Evolutionary conservation across 2,329 filamentous ascomycete species (phyloP).

Genomic region (Talaromyces sp.): DNA sequence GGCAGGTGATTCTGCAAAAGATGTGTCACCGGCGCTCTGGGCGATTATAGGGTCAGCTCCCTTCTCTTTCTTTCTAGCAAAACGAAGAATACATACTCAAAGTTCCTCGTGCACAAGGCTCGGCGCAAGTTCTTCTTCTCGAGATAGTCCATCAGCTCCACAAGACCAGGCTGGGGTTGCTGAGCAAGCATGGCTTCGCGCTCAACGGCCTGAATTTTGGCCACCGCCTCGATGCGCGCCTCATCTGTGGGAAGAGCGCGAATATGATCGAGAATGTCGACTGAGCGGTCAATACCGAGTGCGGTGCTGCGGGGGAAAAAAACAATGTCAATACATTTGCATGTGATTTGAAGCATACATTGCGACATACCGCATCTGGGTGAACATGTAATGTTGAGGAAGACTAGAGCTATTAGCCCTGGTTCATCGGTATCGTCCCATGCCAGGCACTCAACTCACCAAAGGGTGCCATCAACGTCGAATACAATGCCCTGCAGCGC

Average conservation of each 20-base stretch:
- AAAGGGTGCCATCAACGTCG: constrained; percentile 92
- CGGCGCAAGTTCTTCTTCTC: constrained; percentile 63
- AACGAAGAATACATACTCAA: constrained; percentile 52
- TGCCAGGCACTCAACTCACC: constrained; percentile 54
- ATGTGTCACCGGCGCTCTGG: constrained; percentile 38
- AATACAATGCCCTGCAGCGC: constrained; percentile 64
- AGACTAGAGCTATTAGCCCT: constrained; percentile 49
- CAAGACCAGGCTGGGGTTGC: constrained; percentile 74
- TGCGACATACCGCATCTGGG: constrained; percentile 63
- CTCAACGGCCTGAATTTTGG: constrained; percentile 74
- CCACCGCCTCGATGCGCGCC: constrained; percentile 61
- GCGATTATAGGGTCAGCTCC: background rate
- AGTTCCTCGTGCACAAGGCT: constrained; percentile 91
- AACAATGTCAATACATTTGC: background rate
- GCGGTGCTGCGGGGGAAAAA: constrained; percentile 36
- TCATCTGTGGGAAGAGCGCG: constrained; percentile 60
- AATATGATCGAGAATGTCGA: constrained; percentile 88
- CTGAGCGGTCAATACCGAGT: constrained; percentile 64
- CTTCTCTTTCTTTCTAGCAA: background rate
- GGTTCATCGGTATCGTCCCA: background rate
- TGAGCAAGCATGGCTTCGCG: constrained; percentile 73
- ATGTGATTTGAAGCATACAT: background rate
- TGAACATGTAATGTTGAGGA: constrained; percentile 95
- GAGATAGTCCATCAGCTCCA: constrained; percentile 75
- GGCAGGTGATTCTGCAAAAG: constrained; percentile 66